Conservation (phyloP, 2,329 filamentous ascomycete species). For the Myotisia sp. region DNA sequence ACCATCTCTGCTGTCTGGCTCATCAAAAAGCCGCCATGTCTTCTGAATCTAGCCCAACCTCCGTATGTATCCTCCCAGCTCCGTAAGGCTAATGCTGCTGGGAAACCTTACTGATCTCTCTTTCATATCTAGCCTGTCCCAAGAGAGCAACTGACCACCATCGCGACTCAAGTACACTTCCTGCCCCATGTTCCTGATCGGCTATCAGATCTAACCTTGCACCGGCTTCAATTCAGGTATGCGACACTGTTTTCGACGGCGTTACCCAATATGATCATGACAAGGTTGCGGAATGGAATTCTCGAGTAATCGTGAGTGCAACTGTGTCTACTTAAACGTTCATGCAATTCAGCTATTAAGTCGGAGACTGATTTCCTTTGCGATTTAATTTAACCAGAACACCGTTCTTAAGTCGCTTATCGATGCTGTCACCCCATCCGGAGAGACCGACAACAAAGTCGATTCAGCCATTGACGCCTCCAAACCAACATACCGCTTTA, state of each 20-base stretch:
- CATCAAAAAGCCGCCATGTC: no score
- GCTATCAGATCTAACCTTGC: neutral
- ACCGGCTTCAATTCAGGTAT: slow-evolving; percentile 48
- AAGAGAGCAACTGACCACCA: slow-evolving; percentile 65
- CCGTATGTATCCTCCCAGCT: no score
- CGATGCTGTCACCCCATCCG: slow-evolving; percentile 24
- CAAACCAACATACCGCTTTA: slow-evolving; percentile 68
- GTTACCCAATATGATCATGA: slow-evolving; percentile 75
- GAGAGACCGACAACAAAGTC: slow-evolving; percentile 26
- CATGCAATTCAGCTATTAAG: no score
- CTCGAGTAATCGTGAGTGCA: slow-evolving; percentile 66
- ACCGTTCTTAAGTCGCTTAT: slow-evolving; percentile 29
- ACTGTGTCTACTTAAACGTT: slow-evolving; percentile 2
- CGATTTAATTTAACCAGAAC: slow-evolving; percentile 20
- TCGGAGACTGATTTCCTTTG: no score
- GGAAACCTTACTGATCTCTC: neutral
- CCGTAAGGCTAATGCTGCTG: slow-evolving; percentile 1
- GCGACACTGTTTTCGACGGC: slow-evolving; percentile 58
- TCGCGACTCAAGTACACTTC: slow-evolving; percentile 60
- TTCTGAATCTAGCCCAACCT: no score
- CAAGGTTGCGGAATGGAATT: slow-evolving; percentile 79
- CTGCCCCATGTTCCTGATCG: slow-evolving; percentile 1
- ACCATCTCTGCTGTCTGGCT: no score
- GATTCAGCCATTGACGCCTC: slow-evolving; percentile 21
- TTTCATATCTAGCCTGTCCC: slow-evolving; percentile 53